Conservation (phyloP, 257 asterid genomes). For the Przewalskia tangutica region DNA sequence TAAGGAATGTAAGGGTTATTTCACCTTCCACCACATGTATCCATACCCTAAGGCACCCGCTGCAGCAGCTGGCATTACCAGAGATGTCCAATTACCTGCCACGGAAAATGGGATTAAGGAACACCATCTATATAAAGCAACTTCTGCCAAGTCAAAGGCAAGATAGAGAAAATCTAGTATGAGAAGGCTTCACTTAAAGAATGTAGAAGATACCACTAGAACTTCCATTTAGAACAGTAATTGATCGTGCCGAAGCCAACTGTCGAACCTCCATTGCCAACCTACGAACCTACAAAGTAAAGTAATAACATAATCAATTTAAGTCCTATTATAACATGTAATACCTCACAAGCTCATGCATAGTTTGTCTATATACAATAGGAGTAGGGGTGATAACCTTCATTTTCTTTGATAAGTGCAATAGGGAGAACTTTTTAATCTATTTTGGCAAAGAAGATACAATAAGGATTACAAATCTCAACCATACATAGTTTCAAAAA, state of each 20-base stretch:
- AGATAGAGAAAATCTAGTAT: slow-evolving; percentile 12
- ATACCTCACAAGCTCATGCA: not conserved
- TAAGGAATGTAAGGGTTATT: not conserved
- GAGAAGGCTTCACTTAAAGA: not conserved
- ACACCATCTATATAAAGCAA: not conserved
- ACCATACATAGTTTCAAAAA: too few species aligned
- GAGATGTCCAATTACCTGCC: slow-evolving; percentile 44
- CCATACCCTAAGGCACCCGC: slow-evolving; percentile 85
- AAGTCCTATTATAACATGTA: not conserved
- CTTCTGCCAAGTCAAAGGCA: not conserved
- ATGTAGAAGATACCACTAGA: slow-evolving; percentile 28
- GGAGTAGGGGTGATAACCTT: not conserved
- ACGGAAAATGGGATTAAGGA: not conserved
- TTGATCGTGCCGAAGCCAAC: slow-evolving; percentile 48
- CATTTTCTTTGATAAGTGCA: not conserved
- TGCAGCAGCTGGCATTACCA: slow-evolving; percentile 65
- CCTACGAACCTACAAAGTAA: slow-evolving; percentile 48
- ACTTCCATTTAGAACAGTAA: slow-evolving; percentile 57
- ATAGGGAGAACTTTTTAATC: not conserved
- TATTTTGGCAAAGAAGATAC: not conserved
- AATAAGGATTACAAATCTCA: not conserved
- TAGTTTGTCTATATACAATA: not conserved
- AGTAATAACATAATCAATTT: not conserved
- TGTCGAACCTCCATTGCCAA: slow-evolving; percentile 68
- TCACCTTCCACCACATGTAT: slow-evolving; percentile 98